Conservation (phyloP, 176 grass and related monocot species). For the Areca catechu region DNA sequence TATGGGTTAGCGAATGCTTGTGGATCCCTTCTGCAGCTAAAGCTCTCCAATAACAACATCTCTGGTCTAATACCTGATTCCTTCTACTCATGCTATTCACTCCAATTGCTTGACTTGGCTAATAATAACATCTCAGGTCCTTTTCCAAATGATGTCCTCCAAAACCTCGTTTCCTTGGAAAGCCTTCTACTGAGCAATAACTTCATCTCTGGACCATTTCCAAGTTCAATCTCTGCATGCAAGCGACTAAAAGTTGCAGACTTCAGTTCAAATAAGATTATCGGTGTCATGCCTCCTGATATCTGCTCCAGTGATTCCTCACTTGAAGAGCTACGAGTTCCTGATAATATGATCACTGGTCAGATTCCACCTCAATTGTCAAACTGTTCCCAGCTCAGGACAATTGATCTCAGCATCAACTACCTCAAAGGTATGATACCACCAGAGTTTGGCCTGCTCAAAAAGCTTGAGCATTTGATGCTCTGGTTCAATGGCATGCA, state of each 20-base stretch:
- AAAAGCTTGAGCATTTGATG: slow-evolving; percentile 56
- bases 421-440: slow-evolving; percentile 69
- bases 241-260: slow-evolving; percentile 50
- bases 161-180: slow-evolving; percentile 59
- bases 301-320: slow-evolving; percentile 37
- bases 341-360: slow-evolving; percentile 70
- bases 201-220: slow-evolving; percentile 67
- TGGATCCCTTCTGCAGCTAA: slow-evolving; percentile 36
- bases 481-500: slow-evolving; percentile 77
- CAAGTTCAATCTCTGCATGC: slow-evolving; percentile 39
- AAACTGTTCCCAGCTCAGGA: slow-evolving; percentile 54
- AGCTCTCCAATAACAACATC: slow-evolving; percentile 63
- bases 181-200: slow-evolving; percentile 71
- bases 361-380: slow-evolving; percentile 44
- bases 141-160: slow-evolving; percentile 42
- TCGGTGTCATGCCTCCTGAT: slow-evolving; percentile 32
- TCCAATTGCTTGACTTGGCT: slow-evolving; percentile 54
- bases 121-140: slow-evolving; percentile 59
- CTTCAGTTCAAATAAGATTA: slow-evolving; percentile 79
- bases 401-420: slow-evolving; percentile 89
- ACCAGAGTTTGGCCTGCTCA: slow-evolving; percentile 56
- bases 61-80: slow-evolving; percentile 57
- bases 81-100: slow-evolving; percentile 47
- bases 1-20: slow-evolving; percentile 38
- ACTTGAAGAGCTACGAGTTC: slow-evolving; percentile 74